Evolutionary conservation across 257 asterid species (phyloP).

Genomic region (Sherardia arvensis): DNA sequence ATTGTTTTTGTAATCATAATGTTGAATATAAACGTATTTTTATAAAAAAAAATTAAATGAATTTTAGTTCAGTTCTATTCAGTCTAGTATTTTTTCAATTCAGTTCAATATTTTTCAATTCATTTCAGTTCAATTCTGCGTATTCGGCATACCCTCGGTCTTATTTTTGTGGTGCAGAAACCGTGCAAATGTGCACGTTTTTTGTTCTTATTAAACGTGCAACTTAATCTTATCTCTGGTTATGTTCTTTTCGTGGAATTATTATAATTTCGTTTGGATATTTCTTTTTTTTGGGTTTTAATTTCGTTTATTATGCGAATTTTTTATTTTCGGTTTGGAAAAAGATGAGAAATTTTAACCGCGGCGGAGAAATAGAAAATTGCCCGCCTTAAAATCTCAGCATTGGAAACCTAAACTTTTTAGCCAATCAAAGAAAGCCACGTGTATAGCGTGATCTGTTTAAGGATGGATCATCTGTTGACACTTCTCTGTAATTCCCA

Average conservation of each 20-base stretch:
- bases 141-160: too few species aligned
- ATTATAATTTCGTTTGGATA: neutral
- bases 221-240: conserved; percentile 10
- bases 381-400: conserved; percentile 12
- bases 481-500: neutral
- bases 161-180: neutral
- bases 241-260: neutral
- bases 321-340: neutral
- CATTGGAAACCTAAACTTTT: conserved; percentile 8
- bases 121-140: too few species aligned
- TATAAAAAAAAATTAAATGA: too few species aligned
- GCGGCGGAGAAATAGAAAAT: neutral
- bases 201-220: too few species aligned
- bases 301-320: neutral
- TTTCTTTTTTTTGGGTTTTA: neutral
- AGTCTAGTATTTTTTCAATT: too few species aligned
- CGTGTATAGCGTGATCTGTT: conserved; percentile 6
- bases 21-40: too few species aligned
- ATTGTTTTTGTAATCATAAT: too few species aligned
- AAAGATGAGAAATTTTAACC: neutral
- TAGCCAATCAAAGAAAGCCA: conserved; percentile 5
- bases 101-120: too few species aligned
- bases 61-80: too few species aligned
- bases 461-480: neutral
- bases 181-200: neutral